Base-by-base conservation (phyloP, 2,329 filamentous ascomycete genomes). In the Exophiala aquamarina region DNA sequence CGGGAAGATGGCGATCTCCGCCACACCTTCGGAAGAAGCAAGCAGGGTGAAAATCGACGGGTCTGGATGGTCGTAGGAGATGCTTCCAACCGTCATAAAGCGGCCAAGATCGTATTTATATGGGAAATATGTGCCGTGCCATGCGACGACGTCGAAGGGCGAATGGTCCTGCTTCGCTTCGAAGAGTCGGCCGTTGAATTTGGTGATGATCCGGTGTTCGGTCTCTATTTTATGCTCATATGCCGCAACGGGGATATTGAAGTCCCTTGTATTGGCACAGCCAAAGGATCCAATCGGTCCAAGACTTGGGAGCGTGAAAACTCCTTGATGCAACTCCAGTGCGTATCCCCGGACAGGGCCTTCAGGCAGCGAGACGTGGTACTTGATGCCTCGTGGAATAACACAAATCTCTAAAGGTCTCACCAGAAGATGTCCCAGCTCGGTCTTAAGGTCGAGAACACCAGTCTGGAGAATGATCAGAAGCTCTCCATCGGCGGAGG, bases 101-200 rank as follows among this genome's bases (percentile, higher is more conserved):
- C 84, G 80, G 18, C 83, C 84, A 1, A 91, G 75, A 59, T 90
- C 86, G 69, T 90, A 91, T 69, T 90, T 91, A 76, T 82, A 89
- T 0, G 87, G 87, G 51, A 85, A 85, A 67, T 89, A 90, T 54
- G 81, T 86, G 33, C 87, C 87, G 62, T 90, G 86, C 86, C 86
- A 90, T 1, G 83, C 85, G 2, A 89, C 86, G 0, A 91, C 81
- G 58, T 91, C 86, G 59, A 89, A 91, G 0, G 87, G 86, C 0
- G 82, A 83, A 63, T 89, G 87, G 10, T 74, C 63, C 67, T 90
- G 86, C 31, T 62, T 71, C 3, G 83, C 82, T 23, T 70, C 68
- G 68, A 86, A 89, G 42, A 88, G 76, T 34, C 74, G 71, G 54
- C 84, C 82, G 63, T 81, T 79, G 60, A 86, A 84, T 65, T 87